phyloP scores from a whole-genome alignment of 2,329 filamentous ascomycete genomes.

The Harringtonia aguacate region DNA sequence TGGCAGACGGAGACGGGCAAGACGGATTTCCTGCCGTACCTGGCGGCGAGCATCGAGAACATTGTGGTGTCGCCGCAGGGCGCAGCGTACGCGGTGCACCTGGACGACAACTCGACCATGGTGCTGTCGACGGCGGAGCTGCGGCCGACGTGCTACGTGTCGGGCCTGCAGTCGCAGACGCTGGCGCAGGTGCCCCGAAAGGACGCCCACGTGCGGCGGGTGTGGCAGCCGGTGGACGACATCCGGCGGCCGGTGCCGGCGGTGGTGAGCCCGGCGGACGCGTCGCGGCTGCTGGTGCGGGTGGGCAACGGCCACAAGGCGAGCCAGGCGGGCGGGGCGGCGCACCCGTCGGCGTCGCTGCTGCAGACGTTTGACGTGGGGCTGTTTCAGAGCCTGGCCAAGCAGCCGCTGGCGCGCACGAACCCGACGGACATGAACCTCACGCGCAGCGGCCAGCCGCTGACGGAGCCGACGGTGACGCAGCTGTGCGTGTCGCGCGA shows the following conservation, averaged over 20 bases:
- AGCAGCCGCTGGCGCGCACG: conserved; percentile 81
- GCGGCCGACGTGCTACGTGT: conserved; percentile 71
- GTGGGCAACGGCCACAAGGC: conserved; percentile 52
- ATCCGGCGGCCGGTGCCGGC: conserved; percentile 45
- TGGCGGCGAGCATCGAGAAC: conserved; percentile 75
- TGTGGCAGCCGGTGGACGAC: conserved; percentile 33
- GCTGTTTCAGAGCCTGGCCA: conserved; percentile 65
- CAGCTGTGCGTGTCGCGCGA: conserved; percentile 67
- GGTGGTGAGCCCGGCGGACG: conserved; percentile 48
- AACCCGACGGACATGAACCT: conserved; percentile 75
- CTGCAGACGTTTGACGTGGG: conserved; percentile 84
- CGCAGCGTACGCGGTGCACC: conserved; percentile 69
- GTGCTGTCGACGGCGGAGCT: conserved; percentile 84
- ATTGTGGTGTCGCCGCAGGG: conserved; percentile 72
- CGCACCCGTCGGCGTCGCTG: conserved; percentile 39
- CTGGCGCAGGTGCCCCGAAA: conserved; percentile 39
- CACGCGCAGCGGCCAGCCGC: conserved; percentile 57
- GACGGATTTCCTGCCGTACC: conserved; percentile 78
- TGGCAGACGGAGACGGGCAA: conserved; percentile 89
- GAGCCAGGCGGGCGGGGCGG: conserved; percentile 39
- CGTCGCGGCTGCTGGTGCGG: conserved; percentile 56
- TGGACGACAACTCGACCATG: conserved; percentile 89
- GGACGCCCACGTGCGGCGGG: conserved; percentile 40
- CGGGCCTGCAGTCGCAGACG: conserved; percentile 62
- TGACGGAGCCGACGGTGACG: conserved; percentile 69